Base-by-base conservation (phyloP, 495 filamentous ascomycete genomes). In the Margaritispora aquatica region DNA sequence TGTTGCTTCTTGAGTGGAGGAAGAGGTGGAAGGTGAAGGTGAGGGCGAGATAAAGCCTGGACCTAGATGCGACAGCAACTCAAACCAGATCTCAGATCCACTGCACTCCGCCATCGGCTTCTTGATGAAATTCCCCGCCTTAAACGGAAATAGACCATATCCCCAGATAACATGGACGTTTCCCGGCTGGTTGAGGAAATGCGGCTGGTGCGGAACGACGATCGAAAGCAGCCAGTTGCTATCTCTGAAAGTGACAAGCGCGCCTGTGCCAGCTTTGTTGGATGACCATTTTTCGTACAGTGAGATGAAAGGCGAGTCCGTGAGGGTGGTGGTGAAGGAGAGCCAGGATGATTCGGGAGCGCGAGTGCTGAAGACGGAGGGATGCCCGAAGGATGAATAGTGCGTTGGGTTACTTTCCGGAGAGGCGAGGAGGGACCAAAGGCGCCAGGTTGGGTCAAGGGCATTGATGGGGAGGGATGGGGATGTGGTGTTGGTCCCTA, bases 321-420 rank as follows among this genome's bases (percentile, higher is more conserved):
- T 66, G 48, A 75, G 65, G 1, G 74, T 76, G 10, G 72, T 65
- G 1, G 74, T 76, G 65, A 76, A 75, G 2, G 70, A 70, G 20
- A 69, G 68, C 60, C 73, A 62, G 4, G 62, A 67, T 9, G 70
- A 70, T 23, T 75, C 68, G 0, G 53, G 17, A 21, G 69, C 57
- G 2, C 71, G 65, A 4, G 68, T 68, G 63, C 59, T 63, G 67
- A 76, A 75, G 58, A 61, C 68, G 11, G 59, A 64, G 1, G 75
- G 71, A 51, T 75, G 63, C n/a, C 75, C 74, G 50, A 75, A 71
- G 8, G 62, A 55, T 23, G 58, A 20, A 48, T 34, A 49, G 19
- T 60, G 56, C n/a, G n/a, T n/a, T 1, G 58, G 57, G 21, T 61
- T 57, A 3, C 51, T 21, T 24, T 36, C 36, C 1, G 57, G 57